Evolutionary conservation across 2,329 filamentous ascomycete species (phyloP).

Genomic region (Immersiporthe knoxdaviesiana): DNA sequence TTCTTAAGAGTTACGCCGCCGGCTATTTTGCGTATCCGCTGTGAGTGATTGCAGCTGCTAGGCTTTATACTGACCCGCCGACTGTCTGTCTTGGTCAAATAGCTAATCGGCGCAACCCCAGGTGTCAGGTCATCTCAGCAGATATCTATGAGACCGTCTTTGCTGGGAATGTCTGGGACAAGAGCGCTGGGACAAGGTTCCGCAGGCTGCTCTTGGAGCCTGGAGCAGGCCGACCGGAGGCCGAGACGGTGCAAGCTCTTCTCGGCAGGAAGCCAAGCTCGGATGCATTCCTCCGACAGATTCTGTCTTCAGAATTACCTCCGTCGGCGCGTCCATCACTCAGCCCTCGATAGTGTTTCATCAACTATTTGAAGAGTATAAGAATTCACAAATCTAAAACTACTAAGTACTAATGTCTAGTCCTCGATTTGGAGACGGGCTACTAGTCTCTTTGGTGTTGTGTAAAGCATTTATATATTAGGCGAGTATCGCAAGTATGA

Average conservation of each 20-base stretch:
- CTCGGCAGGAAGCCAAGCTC: not conserved
- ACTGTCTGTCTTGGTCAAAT: not conserved
- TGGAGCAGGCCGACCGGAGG: not conserved
- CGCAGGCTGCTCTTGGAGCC: not conserved
- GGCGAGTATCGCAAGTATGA: not conserved
- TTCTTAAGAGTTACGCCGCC: not conserved
- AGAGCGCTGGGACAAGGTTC: not conserved
- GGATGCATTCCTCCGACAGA: not conserved
- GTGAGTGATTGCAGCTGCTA: not conserved
- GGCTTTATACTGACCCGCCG: not conserved
- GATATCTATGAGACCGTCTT: conserved; percentile 9
- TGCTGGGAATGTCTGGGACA: not conserved
- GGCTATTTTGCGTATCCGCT: conserved; percentile 11
- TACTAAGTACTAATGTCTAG: not conserved
- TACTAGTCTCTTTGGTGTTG: not conserved
- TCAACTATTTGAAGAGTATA: not conserved
- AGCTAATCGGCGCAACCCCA: not conserved
- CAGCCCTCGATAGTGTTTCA: not conserved
- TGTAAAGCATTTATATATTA: not conserved
- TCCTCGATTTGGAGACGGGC: not conserved
- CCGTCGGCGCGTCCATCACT: not conserved
- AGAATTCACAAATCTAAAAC: not conserved
- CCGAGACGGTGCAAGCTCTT: conserved; percentile 2
- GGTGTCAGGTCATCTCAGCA: not conserved
- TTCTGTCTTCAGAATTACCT: not conserved